Base-by-base conservation (phyloP, 2,329 filamentous ascomycete species). In the Cladobotryum mycophilum region DNA sequence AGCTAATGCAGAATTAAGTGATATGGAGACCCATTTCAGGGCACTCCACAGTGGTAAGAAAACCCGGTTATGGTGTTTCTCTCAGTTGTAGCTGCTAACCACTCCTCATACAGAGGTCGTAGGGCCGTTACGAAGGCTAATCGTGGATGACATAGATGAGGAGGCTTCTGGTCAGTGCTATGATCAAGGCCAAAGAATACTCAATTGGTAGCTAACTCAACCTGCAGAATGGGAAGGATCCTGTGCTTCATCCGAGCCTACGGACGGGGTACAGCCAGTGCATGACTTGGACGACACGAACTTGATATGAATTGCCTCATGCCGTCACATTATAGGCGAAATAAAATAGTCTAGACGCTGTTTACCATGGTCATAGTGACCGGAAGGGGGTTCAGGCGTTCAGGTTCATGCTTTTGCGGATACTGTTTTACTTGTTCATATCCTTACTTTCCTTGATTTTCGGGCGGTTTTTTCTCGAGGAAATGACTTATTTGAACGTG, bases 81-180 rank as follows among this genome's bases (percentile, higher is more conserved):
- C 35, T 18, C 14, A 42, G 30, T 14, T 11, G 17, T 41, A 5
- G n/a, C 17, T 42, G 35, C 53, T 56, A 43, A 57, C 34, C 12
- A 13, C 15, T 43, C 22, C 15, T 43, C 22, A 37, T 13, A 41
- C 49, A 70, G 67, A 68, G 25, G 69, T 80, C 4, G 53, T 76
- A 12, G 71, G 73, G 13, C 61, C 69, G n/a, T 72, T 88, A 59
- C 71, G 70, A 36, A 70, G 68, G 44, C 65, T 85, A n/a, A 70
- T 78, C 41, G 72, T 81, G 14, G 79, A 82, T 45, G 76, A 81
- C 53, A 61, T 79, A 49, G 79, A 82, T 54, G 79, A 82, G 47
- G 79, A 82, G 48, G 78, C 68, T 57, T 81, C 79, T 57, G 79
- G 79, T 80, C 78, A 69, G 78, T 76, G 20, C 9, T 30, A 11